Base-by-base conservation (phyloP, 208 protist species). In the Acanthamoeba rhysodes region DNA sequence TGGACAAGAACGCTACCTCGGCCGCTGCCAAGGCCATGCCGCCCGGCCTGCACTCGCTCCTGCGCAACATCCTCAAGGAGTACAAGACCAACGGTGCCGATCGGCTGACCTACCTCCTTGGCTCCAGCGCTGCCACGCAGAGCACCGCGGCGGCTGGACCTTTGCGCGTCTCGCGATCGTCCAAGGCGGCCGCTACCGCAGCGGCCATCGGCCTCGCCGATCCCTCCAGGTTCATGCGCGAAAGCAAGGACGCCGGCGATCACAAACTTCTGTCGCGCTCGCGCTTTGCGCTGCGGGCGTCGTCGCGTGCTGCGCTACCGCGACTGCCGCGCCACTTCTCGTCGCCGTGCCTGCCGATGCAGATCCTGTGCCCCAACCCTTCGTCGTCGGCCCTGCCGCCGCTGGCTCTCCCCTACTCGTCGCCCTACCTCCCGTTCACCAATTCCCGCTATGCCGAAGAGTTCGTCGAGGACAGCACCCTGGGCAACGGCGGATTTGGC, bases 401-500 rank as follows among this genome's bases (percentile, higher is more conserved):
- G 34, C 80, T 64, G 80, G 45, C 80, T 37, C 80, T 64, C 53
- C 53, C 80, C 32, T 88, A n/a, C 22, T 37, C 48, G 27, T 88
- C 80, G 32, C 53, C 80, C 80, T 41, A 88, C 50, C 32, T 88
- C 37, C 80, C 45, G 3, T 64, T 88, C 27, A 88, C 50, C 2
- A 32, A 7, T 16, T 55, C 80, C 18, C 80, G 80, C 48, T 88
- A 88, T 34, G 50, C 8, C 16, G 80, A 88, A 24, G 80, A 88
- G 53, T 88, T 88, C 24, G 80, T 64, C 12, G 80, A 88, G 10
- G 45, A 88, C 45, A 55, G 50, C 80, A 24, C 45, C 24, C 80
- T 88, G 41, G 80, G 80, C 80, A 88, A 22, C 27, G 80, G 80
- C 2, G 80, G 80, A 9, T 88, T 88, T 32, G 80, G 80, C 37